Evolutionary conservation across 306 rosid species (phyloP).

Genomic region (Cyclanthera cordifolia): DNA sequence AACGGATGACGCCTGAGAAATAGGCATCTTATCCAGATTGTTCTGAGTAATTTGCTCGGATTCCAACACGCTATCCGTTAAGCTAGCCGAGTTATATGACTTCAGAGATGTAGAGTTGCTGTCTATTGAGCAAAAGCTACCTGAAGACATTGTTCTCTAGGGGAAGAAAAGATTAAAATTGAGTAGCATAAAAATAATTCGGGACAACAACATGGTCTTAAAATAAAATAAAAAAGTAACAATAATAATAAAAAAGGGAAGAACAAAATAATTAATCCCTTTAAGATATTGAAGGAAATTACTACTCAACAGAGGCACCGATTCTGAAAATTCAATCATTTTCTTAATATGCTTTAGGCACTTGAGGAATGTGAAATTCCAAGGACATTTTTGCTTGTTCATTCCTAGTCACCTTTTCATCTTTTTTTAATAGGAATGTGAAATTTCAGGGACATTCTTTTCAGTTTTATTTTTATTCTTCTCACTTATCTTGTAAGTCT

Average conservation of each 20-base stretch:
- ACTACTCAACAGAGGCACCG: background rate
- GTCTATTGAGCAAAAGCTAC: conserved; percentile 43
- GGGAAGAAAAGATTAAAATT: conserved; percentile 1
- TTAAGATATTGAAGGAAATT: background rate
- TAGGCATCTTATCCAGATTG: conserved; percentile 24
- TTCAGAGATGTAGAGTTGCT: conserved; percentile 34
- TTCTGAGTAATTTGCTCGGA: conserved; percentile 31
- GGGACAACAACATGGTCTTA: conserved; percentile 16
- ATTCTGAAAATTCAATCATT: background rate
- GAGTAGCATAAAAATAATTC: conserved; percentile 14
- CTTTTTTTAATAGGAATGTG: too few species aligned
- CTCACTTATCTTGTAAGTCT: too few species aligned
- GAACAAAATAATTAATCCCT: background rate
- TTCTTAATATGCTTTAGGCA: background rate
- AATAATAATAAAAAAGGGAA: conserved; percentile 1
- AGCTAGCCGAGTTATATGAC: conserved; percentile 38
- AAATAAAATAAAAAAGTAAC: conserved; percentile 1
- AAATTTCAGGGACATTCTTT: too few species aligned
- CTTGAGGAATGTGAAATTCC: background rate
- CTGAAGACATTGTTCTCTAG: conserved; percentile 47
- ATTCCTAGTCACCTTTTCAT: background rate
- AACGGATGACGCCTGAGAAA: conserved; percentile 24
- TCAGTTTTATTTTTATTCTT: too few species aligned
- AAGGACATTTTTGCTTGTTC: background rate
- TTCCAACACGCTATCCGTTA: conserved; percentile 34